These are phyloP conservation scores for Ceratobasidium papillatum DNA, from an alignment of 1,284 basidiomycete genomes.

Conservation along the genomic window DNA sequence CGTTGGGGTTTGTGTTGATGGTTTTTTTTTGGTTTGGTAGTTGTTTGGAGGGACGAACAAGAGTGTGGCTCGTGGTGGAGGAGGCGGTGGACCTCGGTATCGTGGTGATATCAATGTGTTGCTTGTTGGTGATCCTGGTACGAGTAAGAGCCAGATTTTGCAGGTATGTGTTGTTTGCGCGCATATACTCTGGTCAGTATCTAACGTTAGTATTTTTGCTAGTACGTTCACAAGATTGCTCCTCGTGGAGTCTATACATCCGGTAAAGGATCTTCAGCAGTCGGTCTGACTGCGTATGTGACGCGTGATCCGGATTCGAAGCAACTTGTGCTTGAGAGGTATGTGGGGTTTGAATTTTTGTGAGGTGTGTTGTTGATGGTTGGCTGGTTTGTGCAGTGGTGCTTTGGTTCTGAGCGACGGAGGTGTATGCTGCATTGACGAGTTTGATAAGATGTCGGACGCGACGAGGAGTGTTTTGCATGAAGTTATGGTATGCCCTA, in stretches of 20 bases:
- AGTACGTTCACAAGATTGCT: conserved; percentile 99
- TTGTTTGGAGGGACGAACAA: conserved; percentile 99
- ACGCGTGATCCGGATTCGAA: conserved; percentile 98
- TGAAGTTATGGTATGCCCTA: conserved; percentile 90
- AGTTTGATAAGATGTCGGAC: conserved; percentile 99
- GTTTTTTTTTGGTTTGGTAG: no score
- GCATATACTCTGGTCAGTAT: background rate
- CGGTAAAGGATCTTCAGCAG: conserved; percentile 97
- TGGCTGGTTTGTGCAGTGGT: conserved; percentile 65
- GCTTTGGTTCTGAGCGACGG: conserved; percentile 97
- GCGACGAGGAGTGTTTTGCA: conserved; percentile 95
- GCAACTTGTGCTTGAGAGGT: conserved; percentile 96
- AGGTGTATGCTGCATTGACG: conserved; percentile 98
- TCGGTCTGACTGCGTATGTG: conserved; percentile 97
- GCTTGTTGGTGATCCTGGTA: conserved; percentile 97
- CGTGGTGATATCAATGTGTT: conserved; percentile 98
- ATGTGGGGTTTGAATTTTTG: no score
- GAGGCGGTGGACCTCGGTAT: conserved; percentile 94
- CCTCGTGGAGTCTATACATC: conserved; percentile 97
- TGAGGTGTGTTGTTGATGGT: background rate
- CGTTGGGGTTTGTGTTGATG: no score
- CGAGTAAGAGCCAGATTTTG: conserved; percentile 95
- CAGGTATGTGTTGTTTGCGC: conserved; percentile 63
- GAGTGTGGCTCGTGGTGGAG: conserved; percentile 89
- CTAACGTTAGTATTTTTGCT: conserved; percentile 1